phyloP scores from a whole-genome alignment of 495 filamentous ascomycete species.

The Aspergillus ellipticus region DNA sequence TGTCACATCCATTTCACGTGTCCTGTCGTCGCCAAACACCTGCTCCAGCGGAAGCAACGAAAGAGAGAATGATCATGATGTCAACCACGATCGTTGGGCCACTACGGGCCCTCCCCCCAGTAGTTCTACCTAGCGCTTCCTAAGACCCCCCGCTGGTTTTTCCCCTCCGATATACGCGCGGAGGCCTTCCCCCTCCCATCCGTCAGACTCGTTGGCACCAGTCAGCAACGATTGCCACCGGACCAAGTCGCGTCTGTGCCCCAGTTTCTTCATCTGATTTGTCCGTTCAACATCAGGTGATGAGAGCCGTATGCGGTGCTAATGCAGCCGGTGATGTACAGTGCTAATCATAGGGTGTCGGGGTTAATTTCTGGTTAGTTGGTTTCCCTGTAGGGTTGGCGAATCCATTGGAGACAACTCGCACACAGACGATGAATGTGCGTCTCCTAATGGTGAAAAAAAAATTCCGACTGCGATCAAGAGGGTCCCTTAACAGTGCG shows the following conservation, averaged over 20 bases:
- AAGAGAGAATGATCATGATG: background rate
- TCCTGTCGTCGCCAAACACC: no score
- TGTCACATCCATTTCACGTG: no score
- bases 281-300: constrained; percentile 32
- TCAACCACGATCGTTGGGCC: background rate
- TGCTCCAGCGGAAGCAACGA: no score
- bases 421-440: no score
- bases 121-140: background rate
- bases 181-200: background rate
- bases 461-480: no score
- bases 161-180: constrained; percentile 5
- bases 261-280: constrained; percentile 18
- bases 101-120: no score
- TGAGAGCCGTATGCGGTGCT: constrained; percentile 30
- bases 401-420: no score
- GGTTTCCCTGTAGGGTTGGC: background rate
- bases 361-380: background rate
- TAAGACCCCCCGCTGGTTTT: background rate
- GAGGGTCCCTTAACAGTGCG: no score
- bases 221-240: constrained; percentile 16
- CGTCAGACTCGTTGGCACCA: constrained; percentile 17
- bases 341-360: constrained; percentile 10
- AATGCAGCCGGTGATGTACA: constrained; percentile 23
- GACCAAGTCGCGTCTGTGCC: constrained; percentile 10
- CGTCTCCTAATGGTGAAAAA: no score